Evolutionary conservation across 192 early-diverging fungal species (phyloP), one percentile per base, ranked within the genome.

Genomic region (Helicostylum pulchrum): DNA sequence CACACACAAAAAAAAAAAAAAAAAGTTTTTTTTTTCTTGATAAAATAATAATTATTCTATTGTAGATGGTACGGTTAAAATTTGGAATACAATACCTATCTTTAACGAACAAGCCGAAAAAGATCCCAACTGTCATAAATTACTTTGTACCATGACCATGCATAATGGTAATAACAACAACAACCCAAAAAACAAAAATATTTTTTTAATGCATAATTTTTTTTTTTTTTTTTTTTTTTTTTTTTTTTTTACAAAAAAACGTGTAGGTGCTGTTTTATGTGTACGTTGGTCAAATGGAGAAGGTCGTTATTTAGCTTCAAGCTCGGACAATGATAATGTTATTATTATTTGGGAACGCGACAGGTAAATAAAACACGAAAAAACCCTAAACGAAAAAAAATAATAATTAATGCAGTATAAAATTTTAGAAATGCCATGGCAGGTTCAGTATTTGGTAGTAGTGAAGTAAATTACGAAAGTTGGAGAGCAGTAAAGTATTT

Each of bases 341-440:
- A 85, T 99, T 47, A 82, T 96, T 53, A 87, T 99, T 12, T 99
- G 93, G 94, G 85, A 89, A 66, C 68, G 83, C 53, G 93, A 95
- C 66, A 79, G 66, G 78, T 83, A 78, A 50, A 63, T 4, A 1
- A 2, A 11, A 2, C n/a, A n/a, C n/a, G 43, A 26, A n/a, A 7
- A 0, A 53, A 15, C 21, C n/a, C n/a, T n/a, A n/a, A n/a, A 2
- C 32, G 12, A 31, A 9, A n/a, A 17, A 3, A 39, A 23, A 14
- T 10, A n/a, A 36, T 57, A 20, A 39, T 39, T 39, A 34, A 19
- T 34, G 26, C 53, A 55, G 4, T n/a, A n/a, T 15, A 55, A 19
- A 23, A 26, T 15, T 10, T 14, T 53, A 57, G 55, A 57, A 34
- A 57, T 57, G 55, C 55, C 4, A 20, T 19, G 4, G 20, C n/a